Base-by-base conservation (phyloP, 2,329 filamentous ascomycete species). In the Colletotrichum ledebouriae region DNA sequence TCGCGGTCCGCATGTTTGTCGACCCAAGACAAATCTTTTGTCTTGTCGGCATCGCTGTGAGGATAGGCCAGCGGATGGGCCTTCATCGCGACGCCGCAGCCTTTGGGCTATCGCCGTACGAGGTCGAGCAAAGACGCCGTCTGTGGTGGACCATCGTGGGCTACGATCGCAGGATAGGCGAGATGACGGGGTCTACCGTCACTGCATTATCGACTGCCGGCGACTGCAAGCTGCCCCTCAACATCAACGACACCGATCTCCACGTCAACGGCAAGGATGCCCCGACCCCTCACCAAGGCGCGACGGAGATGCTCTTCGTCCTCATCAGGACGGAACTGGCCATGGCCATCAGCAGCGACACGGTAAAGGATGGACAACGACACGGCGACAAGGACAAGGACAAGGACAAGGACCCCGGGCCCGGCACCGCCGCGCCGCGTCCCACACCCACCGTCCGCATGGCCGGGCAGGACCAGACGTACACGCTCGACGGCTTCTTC, bases 131-230 rank as follows among this genome's bases (percentile, higher is more conserved):
- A 77, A 86, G 90, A n/a, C 86, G 91, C 57, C 84, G 91, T 42
- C 79, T 94, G 1, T 93, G 90, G 91, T 94, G 90, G 90, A 87
- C 89, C 37, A 82, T 94, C 15, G 84, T 90, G 13, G 82, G 88
- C 29, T 90, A 92, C 71, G 92, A 94, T 76, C 83, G 86, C 68
- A 89, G 91, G 22, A 86, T 92, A 42, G 85, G 89, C 64, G 91
- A 93, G 75, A 86, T 93, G 76, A 85, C 87, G 3, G 86, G 87
- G 56, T 87, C 85, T 17, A 82, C 84, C 39, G 84, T 89, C 61
- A 88, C 86, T 4, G 86, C 85, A 0, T 79, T 89, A 29, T 86
- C 85, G 1, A 85, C 80, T 41, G 81, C 81, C 10, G 82, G 82
- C 10, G 86, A 89, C 73, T 87, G 86, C 76, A 85, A 82, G 69